Base-by-base conservation (phyloP, 2,329 filamentous ascomycete genomes). In the Setomelanomma holmii region DNA sequence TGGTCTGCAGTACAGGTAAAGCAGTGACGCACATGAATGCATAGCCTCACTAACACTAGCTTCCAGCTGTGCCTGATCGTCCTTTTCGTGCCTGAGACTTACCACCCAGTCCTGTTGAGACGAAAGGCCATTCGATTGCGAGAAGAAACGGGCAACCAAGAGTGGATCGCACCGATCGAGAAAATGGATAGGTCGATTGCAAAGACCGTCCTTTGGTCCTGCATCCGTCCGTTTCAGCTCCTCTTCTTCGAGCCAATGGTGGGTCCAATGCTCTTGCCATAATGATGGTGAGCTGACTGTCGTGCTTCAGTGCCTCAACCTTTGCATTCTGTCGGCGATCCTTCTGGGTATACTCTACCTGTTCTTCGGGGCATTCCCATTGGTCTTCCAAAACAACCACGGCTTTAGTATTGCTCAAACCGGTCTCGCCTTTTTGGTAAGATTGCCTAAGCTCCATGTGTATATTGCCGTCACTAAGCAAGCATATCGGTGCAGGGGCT, bases 311-410 rank as follows among this genome's bases (percentile, higher is more conserved):
- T 90, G 88, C 53, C 79, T 95, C 51, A 86, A 86, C 61, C 85
- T 97, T 21, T 95, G 91, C 74, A 76, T 95, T 19, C 89, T 93
- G 63, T 90, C 90, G 1, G 91, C 91, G 34, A 85, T 97, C 47
- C 79, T 96, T n/a, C 80, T 96, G 6, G 93, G 92, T 4, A 89
- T 96, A 39, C 78, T 96, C 2, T 96, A 96, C 70, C 84, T 96
- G 34, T 96, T 96, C 79, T 96, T 96, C 71, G 91, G 91, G 17
- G 91, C 92, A 0, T 96, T 96, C 66, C 84, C 89, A 4, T 78
- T 96, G 39, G 86, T 96, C 14, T 96, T 96, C 68, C 73, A 80
- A 21, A 84, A 82, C 39, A 86, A 89, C 40, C 89, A 96, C 71
- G 86, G 84, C 17, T 92, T 96, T 77, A 86, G 85, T 46, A 78